phyloP scores from a whole-genome alignment of 371 early-diverging fungal species.

The Cokeromyces recurvatus region DNA sequence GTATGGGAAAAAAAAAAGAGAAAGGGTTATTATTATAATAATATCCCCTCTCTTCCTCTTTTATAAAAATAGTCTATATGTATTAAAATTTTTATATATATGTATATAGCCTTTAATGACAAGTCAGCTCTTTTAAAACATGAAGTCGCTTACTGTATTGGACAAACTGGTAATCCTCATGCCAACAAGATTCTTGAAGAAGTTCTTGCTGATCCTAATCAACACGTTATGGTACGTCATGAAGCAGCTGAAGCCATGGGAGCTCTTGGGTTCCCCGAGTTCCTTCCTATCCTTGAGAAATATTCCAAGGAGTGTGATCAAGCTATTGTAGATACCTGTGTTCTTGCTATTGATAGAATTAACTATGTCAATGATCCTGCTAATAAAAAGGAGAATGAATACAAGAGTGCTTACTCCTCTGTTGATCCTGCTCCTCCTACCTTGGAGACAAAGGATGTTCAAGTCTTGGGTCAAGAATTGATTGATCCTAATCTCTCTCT shows the following conservation, averaged over 20 bases:
- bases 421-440: slow-evolving; percentile 93
- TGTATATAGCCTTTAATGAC: slow-evolving; percentile 64
- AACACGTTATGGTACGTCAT: slow-evolving; percentile 98
- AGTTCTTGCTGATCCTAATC: slow-evolving; percentile 61
- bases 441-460: slow-evolving; percentile 46
- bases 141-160: slow-evolving; percentile 98
- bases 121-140: slow-evolving; percentile 95
- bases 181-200: slow-evolving; percentile 70
- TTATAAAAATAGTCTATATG: too few species aligned
- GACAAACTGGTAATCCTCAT: slow-evolving; percentile 88
- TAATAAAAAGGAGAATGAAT: slow-evolving; percentile 37
- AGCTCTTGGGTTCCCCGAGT: slow-evolving; percentile 75
- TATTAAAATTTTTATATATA: background rate
- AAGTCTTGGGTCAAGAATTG: slow-evolving; percentile 62
- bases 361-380: slow-evolving; percentile 59
- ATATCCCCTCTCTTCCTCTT: too few species aligned
- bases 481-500: slow-evolving; percentile 69
- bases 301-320: slow-evolving; percentile 60
- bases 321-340: slow-evolving; percentile 92
- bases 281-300: slow-evolving; percentile 65
- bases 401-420: slow-evolving; percentile 60
- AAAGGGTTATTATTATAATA: background rate
- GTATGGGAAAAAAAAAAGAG: background rate
- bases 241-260: slow-evolving; percentile 98
- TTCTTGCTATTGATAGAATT: slow-evolving; percentile 87